Conservation (phyloP, 164 flowering plant species). For the Stephania cephalantha region DNA sequence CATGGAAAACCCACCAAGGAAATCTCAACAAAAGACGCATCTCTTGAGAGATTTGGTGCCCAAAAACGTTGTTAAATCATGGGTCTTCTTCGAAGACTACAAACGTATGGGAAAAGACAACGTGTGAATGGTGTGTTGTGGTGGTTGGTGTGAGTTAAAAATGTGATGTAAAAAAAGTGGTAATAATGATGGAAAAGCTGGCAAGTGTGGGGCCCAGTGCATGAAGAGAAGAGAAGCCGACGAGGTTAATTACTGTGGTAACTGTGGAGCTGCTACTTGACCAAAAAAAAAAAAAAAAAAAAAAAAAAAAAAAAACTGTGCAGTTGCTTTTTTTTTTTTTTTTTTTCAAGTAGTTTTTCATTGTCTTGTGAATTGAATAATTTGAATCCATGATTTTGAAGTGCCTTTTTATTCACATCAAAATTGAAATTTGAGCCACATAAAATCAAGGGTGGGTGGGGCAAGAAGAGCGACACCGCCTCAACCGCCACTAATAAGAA, state of each 20-base stretch:
- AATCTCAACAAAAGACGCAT: neutral
- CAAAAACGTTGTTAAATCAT: neutral
- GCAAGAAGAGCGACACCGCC: too few species aligned
- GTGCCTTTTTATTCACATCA: constrained; percentile 2
- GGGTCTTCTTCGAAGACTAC: neutral
- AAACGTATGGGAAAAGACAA: neutral
- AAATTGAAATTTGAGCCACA: neutral
- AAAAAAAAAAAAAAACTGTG: too few species aligned
- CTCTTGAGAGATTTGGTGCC: neutral
- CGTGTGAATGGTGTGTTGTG: neutral
- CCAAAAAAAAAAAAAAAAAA: too few species aligned
- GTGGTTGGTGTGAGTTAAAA: neutral
- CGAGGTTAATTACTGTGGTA: neutral
- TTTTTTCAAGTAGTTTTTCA: neutral
- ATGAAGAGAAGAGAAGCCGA: neutral
- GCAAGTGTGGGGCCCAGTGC: constrained; percentile 1
- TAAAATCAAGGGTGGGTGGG: too few species aligned
- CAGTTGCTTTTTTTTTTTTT: too few species aligned
- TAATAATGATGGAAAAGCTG: neutral
- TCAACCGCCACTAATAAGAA: too few species aligned
- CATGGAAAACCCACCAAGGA: neutral
- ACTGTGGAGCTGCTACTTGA: neutral
- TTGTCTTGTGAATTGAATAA: neutral
- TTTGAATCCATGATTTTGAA: neutral
- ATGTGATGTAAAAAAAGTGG: neutral